phyloP scores from a whole-genome alignment of 345 rosid genomes.

The Eucalyptus cladocalyx region DNA sequence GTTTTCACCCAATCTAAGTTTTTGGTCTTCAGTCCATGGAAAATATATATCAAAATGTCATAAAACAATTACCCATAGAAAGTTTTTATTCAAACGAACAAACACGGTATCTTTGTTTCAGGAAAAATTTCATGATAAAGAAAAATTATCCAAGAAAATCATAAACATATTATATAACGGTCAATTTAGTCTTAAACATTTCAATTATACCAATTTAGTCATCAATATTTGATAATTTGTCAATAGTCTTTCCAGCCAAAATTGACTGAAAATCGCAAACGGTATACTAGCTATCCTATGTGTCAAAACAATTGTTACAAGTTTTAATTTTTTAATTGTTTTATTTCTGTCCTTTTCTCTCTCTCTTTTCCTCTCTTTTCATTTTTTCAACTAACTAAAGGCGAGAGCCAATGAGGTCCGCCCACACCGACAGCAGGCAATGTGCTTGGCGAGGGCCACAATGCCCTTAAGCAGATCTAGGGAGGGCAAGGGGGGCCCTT shows the following conservation, averaged over 20 bases:
- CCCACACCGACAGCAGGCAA: fast-evolving
- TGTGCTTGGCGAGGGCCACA: fast-evolving
- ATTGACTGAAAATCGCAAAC: fast-evolving
- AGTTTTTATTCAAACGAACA: background rate
- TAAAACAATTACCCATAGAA: background rate
- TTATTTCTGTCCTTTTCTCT: background rate
- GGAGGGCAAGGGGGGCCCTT: background rate
- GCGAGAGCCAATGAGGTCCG: background rate
- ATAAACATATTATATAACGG: background rate
- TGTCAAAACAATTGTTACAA: background rate
- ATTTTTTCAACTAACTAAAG: background rate
- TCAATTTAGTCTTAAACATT: fast-evolving
- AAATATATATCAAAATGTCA: background rate
- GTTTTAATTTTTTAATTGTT: background rate
- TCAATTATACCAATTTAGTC: fast-evolving
- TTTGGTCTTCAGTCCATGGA: background rate
- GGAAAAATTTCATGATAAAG: background rate
- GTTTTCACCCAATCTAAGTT: background rate
- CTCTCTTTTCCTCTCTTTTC: background rate
- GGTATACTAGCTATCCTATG: background rate
- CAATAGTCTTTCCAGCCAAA: background rate
- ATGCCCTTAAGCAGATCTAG: background rate
- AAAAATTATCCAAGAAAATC: background rate
- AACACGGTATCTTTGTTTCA: background rate
- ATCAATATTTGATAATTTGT: background rate